phyloP scores from a whole-genome alignment of 805 yeast species.

The Starmerella floris region DNA sequence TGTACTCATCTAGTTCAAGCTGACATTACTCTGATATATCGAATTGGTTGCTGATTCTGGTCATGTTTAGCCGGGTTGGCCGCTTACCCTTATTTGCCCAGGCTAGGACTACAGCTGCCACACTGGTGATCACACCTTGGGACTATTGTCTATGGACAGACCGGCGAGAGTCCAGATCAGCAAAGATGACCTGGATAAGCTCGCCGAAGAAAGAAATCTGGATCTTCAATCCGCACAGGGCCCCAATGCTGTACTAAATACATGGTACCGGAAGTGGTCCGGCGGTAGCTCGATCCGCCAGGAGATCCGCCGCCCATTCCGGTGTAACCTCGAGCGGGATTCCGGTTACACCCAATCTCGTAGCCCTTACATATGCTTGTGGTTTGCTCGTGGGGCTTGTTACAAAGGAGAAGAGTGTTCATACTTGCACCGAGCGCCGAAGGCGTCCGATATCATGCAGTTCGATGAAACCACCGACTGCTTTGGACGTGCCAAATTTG shows the following conservation, averaged over 20 bases:
- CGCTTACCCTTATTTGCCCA: too few species aligned
- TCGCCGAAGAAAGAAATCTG: neutral
- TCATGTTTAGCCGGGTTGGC: too few species aligned
- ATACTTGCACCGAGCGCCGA: conserved; percentile 67
- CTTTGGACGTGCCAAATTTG: conserved; percentile 79
- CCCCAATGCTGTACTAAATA: conserved; percentile 45
- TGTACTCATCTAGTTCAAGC: too few species aligned
- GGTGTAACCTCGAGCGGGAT: conserved; percentile 49
- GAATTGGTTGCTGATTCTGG: too few species aligned
- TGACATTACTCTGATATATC: too few species aligned
- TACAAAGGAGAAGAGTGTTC: conserved; percentile 62
- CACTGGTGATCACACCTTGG: too few species aligned
- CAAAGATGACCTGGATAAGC: conserved; percentile 5
- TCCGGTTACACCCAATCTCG: conserved; percentile 54
- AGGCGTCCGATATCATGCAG: conserved; percentile 35
- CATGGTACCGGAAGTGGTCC: conserved; percentile 86
- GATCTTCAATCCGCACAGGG: conserved; percentile 29
- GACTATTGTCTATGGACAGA: conserved; percentile 3
- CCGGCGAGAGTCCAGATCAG: conserved; percentile 16
- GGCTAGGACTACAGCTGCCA: too few species aligned
- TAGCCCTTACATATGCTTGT: conserved; percentile 51
- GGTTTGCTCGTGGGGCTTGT: conserved; percentile 84
- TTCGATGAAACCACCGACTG: conserved; percentile 63
- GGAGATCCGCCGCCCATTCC: conserved; percentile 37
- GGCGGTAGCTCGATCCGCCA: conserved; percentile 42